These are phyloP conservation scores for Straminergon stramineum DNA, from an alignment of 225 moss, liverwort and hornwort species.

Conservation along the genomic window DNA sequence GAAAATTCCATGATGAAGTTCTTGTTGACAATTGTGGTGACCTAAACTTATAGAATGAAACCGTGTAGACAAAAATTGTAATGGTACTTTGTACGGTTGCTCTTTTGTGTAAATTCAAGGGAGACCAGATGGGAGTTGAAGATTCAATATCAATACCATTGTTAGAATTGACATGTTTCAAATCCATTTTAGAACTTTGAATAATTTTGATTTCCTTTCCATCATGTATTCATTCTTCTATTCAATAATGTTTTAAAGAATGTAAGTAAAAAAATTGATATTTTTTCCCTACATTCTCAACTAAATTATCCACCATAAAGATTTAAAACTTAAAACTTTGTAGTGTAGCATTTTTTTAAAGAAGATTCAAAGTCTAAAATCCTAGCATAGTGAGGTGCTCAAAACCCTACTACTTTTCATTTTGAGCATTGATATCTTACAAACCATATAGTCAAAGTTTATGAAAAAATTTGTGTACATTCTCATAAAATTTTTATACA, in stretches of 20 bases:
- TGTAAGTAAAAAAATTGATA: fast-evolving
- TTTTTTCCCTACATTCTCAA: not conserved
- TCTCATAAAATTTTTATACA: too few species aligned
- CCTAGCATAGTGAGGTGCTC: not conserved
- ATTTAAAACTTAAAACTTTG: not conserved
- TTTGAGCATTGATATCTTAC: not conserved
- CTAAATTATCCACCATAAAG: fast-evolving
- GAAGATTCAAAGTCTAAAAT: not conserved
- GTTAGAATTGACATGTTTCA: not conserved
- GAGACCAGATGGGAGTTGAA: too few species aligned
- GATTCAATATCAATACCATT: not conserved
- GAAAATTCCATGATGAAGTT: fast-evolving
- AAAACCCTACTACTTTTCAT: not conserved
- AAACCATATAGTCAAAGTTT: not conserved
- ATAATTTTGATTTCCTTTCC: not conserved
- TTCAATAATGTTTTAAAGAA: not conserved
- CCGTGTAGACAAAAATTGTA: fast-evolving
- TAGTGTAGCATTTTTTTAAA: not conserved
- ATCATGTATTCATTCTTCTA: not conserved
- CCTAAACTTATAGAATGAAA: too few species aligned
- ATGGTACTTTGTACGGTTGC: not conserved
- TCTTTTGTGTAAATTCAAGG: fast-evolving
- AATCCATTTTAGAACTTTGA: not conserved
- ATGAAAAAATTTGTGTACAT: not conserved
- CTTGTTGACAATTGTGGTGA: not conserved